Evolutionary conservation across 176 grass and related monocot species (phyloP), one percentile per base, ranked within the genome.

Genomic region (Phyllostachys edulis): DNA sequence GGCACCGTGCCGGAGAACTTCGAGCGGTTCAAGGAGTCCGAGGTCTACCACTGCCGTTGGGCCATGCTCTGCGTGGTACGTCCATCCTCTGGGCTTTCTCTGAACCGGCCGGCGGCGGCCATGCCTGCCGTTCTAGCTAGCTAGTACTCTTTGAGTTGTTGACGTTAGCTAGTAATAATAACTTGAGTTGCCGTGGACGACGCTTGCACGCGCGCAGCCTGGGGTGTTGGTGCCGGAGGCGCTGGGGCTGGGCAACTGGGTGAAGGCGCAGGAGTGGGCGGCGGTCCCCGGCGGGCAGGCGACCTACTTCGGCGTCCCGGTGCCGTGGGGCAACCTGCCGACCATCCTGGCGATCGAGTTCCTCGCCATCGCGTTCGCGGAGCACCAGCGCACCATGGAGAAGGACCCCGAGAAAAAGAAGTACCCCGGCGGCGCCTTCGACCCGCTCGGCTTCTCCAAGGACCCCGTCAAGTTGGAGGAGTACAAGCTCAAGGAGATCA

Each of bases 321-420:
- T 99, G 68, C 97, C 97, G 1, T 99, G 97, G 97, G 97, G 97
- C 47, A 65, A 87, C 17, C 90, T 99, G 27, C 97, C 97, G 1
- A 99, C 90, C 69, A 96, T 99, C 91, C 90, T 99, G 4, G 91
- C 13, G 8, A 96, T 99, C 77, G 97, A 99, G 78, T 99, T 99
- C 88, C 5, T 99, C 1, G 97, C 97, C 63, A 99, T 99, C 46
- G 97, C 93, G 59, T 99, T 99, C 84, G 97, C 94, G 3, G 97
- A 99, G 90, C 93, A 99, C 81, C 97, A 99, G 88, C 97, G 97
- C 80, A 99, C 93, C 97, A 99, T 99, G 93, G 97, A 99, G 97
- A 96, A 99, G 75, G 91, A 99, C 88, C 86, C 93, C 0, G 97
- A 99, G 85, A 99, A 99, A 90, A 99, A 92, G 91, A 99, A 99